Evolutionary conservation across 1,284 basidiomycete genomes (phyloP), one percentile per base, ranked within the genome.

Genomic region (Cutaneotrichosporon spelunceum): DNA sequence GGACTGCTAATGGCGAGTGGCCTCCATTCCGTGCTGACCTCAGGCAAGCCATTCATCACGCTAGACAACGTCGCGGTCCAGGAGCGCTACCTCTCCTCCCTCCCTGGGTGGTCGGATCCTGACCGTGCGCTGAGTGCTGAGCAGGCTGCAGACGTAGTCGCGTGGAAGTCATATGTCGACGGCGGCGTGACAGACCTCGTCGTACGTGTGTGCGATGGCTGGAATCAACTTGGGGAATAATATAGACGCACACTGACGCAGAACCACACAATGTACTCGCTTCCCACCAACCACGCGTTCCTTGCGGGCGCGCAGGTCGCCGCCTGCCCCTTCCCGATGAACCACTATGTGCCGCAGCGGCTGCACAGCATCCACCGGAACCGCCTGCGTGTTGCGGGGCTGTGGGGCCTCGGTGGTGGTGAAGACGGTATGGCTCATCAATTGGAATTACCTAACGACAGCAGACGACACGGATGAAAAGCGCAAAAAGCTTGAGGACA

Each of bases 251-350:
- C n/a, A n/a, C 59, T 61, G 10, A 52, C 36, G 11, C 68, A 79
- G 77, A 72, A 77, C 56, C 76, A 76, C 69, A 70, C 72, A 19
- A 66, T 75, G 33, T 79, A 75, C 66, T 73, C 73, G 4, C 67
- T 78, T 0, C 75, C 75, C 2, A 69, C 69, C 11, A 78, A 79
- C 64, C 73, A 76, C 57, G 60, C 70, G 1, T 53, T 64, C 23
- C 59, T 74, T 26, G 67, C 65, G n/a, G 67, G 66, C 26, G 66
- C 72, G 16, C 75, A 76, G 62, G 57, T 68, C 10, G 53, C 62
- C 0, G 57, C 64, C 21, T 66, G 74, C 6, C 42, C 65, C 3
- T 77, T 73, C 62, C 75, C 75, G 1, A 64, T 70, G 59, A 70
- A 61, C n/a, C 65, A 69, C 26, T 78, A 77, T 45, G 71, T 77